Evolutionary conservation across 106 monocot genomes (phyloP).

Genomic region (Acorus calamus): DNA sequence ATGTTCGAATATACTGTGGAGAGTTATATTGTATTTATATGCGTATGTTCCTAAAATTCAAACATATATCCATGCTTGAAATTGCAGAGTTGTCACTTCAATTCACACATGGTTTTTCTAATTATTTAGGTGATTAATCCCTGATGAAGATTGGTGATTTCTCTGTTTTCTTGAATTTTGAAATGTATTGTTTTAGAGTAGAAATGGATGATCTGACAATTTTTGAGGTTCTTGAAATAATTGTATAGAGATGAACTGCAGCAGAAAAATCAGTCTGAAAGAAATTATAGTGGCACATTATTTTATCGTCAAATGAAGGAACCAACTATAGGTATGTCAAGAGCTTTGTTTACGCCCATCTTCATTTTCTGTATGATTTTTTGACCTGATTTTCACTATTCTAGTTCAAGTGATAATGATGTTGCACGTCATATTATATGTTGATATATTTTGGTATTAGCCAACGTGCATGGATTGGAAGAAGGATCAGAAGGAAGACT

Average conservation of each 20-base stretch:
- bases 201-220: no score
- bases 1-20: no score
- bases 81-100: no score
- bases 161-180: conserved; percentile 1
- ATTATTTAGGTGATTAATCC: no score
- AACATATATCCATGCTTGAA: no score
- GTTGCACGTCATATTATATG: neutral
- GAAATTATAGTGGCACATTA: conserved; percentile 50
- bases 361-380: neutral
- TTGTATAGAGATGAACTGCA: conserved; percentile 27
- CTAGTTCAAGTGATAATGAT: neutral
- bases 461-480: conserved; percentile 14
- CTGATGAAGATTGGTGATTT: no score
- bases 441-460: conserved; percentile 12
- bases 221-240: no score
- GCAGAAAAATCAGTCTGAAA: conserved; percentile 21
- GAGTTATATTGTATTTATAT: no score
- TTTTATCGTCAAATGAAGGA: conserved; percentile 30
- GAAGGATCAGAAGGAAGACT: conserved; percentile 56
- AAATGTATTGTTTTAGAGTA: neutral
- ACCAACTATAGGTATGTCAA: conserved; percentile 12
- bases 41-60: no score
- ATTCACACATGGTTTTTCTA: no score
- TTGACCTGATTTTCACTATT: neutral
- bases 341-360: conserved; percentile 9